Evolutionary conservation across 2,329 filamentous ascomycete species (phyloP).

Genomic region (Corniculantispora saksenae): DNA sequence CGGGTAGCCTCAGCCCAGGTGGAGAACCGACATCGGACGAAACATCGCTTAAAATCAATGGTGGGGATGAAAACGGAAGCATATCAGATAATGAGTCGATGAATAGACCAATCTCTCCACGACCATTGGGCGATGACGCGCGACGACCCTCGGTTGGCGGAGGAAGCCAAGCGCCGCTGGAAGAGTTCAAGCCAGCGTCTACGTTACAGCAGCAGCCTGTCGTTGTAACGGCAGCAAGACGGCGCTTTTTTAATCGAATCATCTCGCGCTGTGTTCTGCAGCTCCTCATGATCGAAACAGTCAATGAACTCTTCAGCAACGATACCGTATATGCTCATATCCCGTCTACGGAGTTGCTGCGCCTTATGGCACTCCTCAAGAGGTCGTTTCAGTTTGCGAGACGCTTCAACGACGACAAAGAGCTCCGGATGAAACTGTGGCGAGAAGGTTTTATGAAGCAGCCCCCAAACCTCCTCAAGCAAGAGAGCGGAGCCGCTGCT

Average conservation of each 20-base stretch:
- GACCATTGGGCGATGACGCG: slow-evolving; percentile 37
- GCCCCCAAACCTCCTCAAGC: slow-evolving; percentile 94
- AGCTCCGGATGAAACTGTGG: slow-evolving; percentile 91
- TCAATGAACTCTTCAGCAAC: slow-evolving; percentile 97
- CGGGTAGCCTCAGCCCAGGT: slow-evolving; percentile 44
- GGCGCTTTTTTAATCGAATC: slow-evolving; percentile 98
- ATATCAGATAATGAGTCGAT: slow-evolving; percentile 36
- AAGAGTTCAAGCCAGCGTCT: slow-evolving; percentile 82
- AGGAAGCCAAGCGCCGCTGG: slow-evolving; percentile 55
- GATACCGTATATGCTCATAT: slow-evolving; percentile 93
- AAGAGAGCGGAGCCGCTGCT: slow-evolving; percentile 88
- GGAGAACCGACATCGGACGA: slow-evolving; percentile 48
- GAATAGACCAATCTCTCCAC: slow-evolving; percentile 29
- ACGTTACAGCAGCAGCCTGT: slow-evolving; percentile 83
- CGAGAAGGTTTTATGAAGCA: slow-evolving; percentile 99
- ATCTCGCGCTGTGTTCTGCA: slow-evolving; percentile 98
- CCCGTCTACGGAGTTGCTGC: slow-evolving; percentile 82
- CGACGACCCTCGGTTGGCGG: slow-evolving; percentile 33
- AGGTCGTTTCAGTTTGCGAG: slow-evolving; percentile 96
- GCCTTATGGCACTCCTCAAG: slow-evolving; percentile 91
- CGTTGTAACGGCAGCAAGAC: slow-evolving; percentile 87
- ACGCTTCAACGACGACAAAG: slow-evolving; percentile 96
- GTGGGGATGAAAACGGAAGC: slow-evolving; percentile 42
- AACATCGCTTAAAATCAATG: slow-evolving; percentile 64
- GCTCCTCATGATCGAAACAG: slow-evolving; percentile 98